Base-by-base conservation (phyloP, 2,329 filamentous ascomycete genomes). In the Pestalotiopsis sp. region DNA sequence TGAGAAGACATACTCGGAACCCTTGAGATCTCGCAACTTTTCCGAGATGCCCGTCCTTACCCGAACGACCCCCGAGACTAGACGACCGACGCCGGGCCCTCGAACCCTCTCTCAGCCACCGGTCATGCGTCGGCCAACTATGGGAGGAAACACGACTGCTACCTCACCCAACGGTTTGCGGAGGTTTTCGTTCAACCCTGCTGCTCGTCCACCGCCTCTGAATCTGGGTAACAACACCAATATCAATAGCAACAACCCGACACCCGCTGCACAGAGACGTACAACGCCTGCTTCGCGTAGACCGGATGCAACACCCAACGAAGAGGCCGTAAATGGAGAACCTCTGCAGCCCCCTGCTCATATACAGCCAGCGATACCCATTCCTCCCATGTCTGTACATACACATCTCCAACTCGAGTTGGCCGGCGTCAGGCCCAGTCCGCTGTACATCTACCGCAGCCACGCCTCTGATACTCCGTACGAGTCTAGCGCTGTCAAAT, bases 401-500 rank as follows among this genome's bases (percentile, higher is more conserved):
- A 91, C 89, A 1, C 85, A 91, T 64, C 80, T 92, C 2, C 89
- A 91, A 74, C 85, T 92, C 0, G 90, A 91, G 74, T 80, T 92
- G 12, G 88, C 90, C 1, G 87, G 86, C 3, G 85, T 88, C 68
- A 82, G 87, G 39, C 90, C 90, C 4, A 91, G 88, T 62, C 89
- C 88, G 6, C 79, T 91, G n/a, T 91, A 91, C 73, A 91, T 91
- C 68, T 85, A 91, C 74, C 87, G 87, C 70, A 86, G 88, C 0
- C 82, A 87, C 60, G 76, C 85, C 0, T 83, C 80, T 70, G 88
- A 91, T 67, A 81, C 84, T 27, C 94, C 94, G 0, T 98, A 98
- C 80, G 96, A 99, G 79, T 97, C 95, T 3, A 95, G 93, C 25
- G 92, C 92, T 38, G 88, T 97, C 75, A 98, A 98, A 78, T 92